These are phyloP conservation scores for Cyberlindnera japonica DNA, from an alignment of 805 yeast species.

Conservation along the genomic window DNA sequence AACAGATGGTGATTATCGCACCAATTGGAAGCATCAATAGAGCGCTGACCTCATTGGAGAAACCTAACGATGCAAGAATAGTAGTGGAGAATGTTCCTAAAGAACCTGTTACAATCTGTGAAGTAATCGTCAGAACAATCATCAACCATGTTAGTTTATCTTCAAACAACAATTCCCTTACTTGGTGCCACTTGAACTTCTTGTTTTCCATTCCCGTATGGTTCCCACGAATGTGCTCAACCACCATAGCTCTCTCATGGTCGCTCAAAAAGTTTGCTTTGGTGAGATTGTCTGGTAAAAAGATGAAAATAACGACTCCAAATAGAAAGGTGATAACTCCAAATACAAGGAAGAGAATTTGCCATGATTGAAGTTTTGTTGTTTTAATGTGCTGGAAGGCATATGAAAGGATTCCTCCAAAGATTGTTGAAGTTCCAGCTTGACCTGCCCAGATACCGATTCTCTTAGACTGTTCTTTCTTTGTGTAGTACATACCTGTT, in stretches of 20 bases:
- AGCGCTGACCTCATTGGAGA: slow-evolving; percentile 34
- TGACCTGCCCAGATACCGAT: slow-evolving; percentile 53
- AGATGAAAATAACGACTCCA: slow-evolving; percentile 40
- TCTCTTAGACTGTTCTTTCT: slow-evolving; percentile 46
- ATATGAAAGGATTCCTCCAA: slow-evolving; percentile 43
- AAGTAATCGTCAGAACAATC: slow-evolving; percentile 36
- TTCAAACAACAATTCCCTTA: slow-evolving; percentile 37
- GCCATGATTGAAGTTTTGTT: slow-evolving; percentile 46
- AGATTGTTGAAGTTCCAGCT: slow-evolving; percentile 46
- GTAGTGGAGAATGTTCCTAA: slow-evolving; percentile 24
- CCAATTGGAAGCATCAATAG: slow-evolving; percentile 54
- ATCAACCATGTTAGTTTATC: slow-evolving; percentile 46
- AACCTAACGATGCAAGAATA: slow-evolving; percentile 19
- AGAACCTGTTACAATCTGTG: slow-evolving; percentile 48
- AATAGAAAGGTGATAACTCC: slow-evolving; percentile 48
- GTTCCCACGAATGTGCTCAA: slow-evolving; percentile 39
- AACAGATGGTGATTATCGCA: slow-evolving; percentile 40
- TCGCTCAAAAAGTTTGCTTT: slow-evolving; percentile 30
- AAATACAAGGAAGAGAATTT: slow-evolving; percentile 51
- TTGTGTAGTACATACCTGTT: slow-evolving; percentile 57
- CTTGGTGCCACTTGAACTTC: slow-evolving; percentile 37
- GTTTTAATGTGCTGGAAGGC: slow-evolving; percentile 49
- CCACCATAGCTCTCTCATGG: slow-evolving; percentile 36
- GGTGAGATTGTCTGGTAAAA: slow-evolving; percentile 48
- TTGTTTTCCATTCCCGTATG: slow-evolving; percentile 48